These are phyloP conservation scores for Gossypium turneri DNA, from an alignment of 345 rosid species.

Conservation along the genomic window DNA sequence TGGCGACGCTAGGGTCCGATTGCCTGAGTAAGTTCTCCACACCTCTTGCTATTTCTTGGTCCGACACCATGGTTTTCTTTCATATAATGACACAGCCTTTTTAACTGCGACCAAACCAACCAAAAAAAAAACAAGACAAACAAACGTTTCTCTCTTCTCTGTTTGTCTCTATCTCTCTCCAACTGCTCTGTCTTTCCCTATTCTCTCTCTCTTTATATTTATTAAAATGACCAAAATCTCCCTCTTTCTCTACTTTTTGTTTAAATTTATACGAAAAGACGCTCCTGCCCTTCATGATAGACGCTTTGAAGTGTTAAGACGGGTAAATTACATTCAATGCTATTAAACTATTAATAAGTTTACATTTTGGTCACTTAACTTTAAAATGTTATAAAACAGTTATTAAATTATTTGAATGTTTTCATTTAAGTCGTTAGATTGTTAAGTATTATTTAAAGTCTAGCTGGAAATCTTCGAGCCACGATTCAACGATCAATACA, in stretches of 20 bases:
- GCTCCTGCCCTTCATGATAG: not conserved
- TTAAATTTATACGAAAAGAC: not conserved
- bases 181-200: not conserved
- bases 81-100: conserved; percentile 14
- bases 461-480: no score
- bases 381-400: no score
- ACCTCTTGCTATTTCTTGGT: conserved; percentile 83
- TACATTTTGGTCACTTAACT: no score
- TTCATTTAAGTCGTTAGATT: no score
- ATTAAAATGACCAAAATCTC: conserved; percentile 24
- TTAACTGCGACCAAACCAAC: conserved; percentile 28
- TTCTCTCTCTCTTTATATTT: conserved; percentile 20
- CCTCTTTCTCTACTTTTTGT: not conserved
- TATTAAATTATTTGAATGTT: no score
- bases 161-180: conserved; percentile 8
- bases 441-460: no score
- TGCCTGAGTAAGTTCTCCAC: conserved; percentile 82
- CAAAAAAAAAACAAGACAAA: not conserved
- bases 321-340: no score
- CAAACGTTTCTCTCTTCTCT: conserved; percentile 12
- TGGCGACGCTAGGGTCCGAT: conserved; percentile 56
- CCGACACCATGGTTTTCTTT: conserved; percentile 61
- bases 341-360: no score
- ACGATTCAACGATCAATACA: accelerated
- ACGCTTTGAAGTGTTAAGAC: no score